Percentiles rank a stretch among this genome's conserved stretches.
Conservation (phyloP, 2,329 filamentous ascomycete species). For the Taxawa tesnikishii region DNA sequence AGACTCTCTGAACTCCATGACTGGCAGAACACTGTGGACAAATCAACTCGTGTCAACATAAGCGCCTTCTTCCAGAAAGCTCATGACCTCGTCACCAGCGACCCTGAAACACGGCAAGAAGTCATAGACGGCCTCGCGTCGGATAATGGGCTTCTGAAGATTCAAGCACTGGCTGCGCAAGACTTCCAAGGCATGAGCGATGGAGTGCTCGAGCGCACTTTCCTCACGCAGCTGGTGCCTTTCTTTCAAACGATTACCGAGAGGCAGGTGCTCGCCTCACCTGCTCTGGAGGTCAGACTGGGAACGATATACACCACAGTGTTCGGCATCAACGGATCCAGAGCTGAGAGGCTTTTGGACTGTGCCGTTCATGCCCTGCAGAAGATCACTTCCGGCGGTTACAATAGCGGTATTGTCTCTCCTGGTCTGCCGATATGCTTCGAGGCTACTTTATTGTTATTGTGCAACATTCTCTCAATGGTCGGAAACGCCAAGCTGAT, state of each 20-base stretch:
- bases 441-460: no score
- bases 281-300: conserved; percentile 28
- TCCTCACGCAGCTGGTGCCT: conserved; percentile 22
- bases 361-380: no score
- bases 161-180: conserved; percentile 10
- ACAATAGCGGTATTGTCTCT: no score
- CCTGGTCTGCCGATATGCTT: no score
- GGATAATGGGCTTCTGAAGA: conserved; percentile 11
- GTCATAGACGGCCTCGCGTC: conserved; percentile 12
- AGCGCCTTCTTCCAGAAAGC: conserved; percentile 14
- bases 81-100: conserved; percentile 9
- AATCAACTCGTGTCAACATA: no score
- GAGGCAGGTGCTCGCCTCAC: conserved; percentile 26
- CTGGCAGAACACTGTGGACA: no score
- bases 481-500: no score
- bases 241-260: conserved; percentile 30
- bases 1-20: no score
- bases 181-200: conserved; percentile 3
- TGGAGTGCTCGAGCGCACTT: conserved; percentile 5
- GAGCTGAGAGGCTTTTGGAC: conserved; percentile 22
- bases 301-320: conserved; percentile 33
- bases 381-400: no score
- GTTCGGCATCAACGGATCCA: conserved; percentile 27
- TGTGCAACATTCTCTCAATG: no score
- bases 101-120: conserved; percentile 12